Conservation (phyloP, 495 filamentous ascomycete species). For the Penicillium crystallinum region DNA sequence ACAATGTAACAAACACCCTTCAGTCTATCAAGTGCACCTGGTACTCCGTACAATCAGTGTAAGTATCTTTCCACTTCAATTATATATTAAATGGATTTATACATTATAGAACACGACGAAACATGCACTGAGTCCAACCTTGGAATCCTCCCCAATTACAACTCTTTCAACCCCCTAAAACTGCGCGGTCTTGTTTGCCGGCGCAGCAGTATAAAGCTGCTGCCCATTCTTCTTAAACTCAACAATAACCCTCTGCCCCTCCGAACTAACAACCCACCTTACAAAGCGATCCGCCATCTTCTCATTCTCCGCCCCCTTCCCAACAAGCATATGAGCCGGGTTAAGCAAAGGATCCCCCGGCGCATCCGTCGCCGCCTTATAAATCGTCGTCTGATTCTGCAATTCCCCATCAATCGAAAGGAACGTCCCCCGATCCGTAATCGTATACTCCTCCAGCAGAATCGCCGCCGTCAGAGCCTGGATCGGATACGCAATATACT, state of each 20-base stretch:
- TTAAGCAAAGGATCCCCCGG: conserved; percentile 29
- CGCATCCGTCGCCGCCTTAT: conserved; percentile 30
- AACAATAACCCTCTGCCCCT: conserved; percentile 31
- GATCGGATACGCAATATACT: conserved; percentile 39
- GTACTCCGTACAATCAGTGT: too few relatives aligned
- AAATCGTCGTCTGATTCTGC: conserved; percentile 25
- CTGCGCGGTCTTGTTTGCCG: conserved; percentile 13
- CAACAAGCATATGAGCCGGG: conserved; percentile 36
- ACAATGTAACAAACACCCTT: not conserved
- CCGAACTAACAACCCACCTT: conserved; percentile 26
- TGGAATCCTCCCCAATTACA: not conserved
- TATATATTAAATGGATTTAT: too few relatives aligned
- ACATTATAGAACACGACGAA: too few relatives aligned
- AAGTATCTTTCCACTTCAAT: too few relatives aligned
- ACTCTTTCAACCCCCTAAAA: not conserved
- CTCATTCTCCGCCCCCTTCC: conserved; percentile 21
- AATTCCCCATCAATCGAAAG: conserved; percentile 25
- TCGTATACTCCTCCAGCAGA: conserved; percentile 34
- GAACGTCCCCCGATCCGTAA: conserved; percentile 41
- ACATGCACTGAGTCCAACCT: too few relatives aligned
- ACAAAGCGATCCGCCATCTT: conserved; percentile 29
- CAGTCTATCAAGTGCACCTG: too few relatives aligned
- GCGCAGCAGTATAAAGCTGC: conserved; percentile 26
- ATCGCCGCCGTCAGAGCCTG: conserved; percentile 35
- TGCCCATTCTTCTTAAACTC: conserved; percentile 30